Base-by-base conservation (phyloP, 768 basidiomycete species). In the Daedaleopsis nitida region DNA sequence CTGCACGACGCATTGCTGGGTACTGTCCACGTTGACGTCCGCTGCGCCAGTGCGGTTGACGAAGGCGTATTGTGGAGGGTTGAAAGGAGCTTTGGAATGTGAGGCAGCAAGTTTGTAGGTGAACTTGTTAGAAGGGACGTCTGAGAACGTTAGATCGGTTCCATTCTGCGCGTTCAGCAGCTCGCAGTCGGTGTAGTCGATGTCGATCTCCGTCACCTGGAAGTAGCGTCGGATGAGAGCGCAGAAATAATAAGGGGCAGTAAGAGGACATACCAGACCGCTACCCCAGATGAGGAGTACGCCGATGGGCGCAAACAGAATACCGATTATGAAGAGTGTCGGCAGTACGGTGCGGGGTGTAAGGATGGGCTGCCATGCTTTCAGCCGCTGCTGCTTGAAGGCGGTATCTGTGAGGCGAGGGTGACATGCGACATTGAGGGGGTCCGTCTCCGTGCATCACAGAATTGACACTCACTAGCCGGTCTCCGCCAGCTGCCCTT, bases 281-380 rank as follows among this genome's bases (percentile, higher is more conserved):
- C 83, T 86, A 57, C 95, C 97, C 94, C 96, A 98, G 61, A 98
- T 86, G 53, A 98, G 86, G 52, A 98, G 81, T 59, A 89, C 97
- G 23, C 97, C 97, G 67, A 99, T 96, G 57, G 95, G 96, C 0
- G 92, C 96, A 73, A 99, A 99, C 65, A 98, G 76, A 66, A 99
- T 81, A 48, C 93, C 97, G 68, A 98, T 87, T 70, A 98, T 86
- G 76, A 99, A 96, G 49, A 99, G 84, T 0, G 95, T 96, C 3
- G 97, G 97, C 16, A 99, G 84, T 21, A 99, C 97, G 1, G 95
- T 97, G 76, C 96, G 96, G 5, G 97, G 97, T 5, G 96, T 98
- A 50, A 98, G 83, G 73, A 99, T 98, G 10, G 97, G 97, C 82
- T 99, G 97, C 97, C 97, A 99, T 71, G 97, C 97, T 80, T 98